phyloP scores from a whole-genome alignment of 257 asterid genomes.

The Fraxinus americana region DNA sequence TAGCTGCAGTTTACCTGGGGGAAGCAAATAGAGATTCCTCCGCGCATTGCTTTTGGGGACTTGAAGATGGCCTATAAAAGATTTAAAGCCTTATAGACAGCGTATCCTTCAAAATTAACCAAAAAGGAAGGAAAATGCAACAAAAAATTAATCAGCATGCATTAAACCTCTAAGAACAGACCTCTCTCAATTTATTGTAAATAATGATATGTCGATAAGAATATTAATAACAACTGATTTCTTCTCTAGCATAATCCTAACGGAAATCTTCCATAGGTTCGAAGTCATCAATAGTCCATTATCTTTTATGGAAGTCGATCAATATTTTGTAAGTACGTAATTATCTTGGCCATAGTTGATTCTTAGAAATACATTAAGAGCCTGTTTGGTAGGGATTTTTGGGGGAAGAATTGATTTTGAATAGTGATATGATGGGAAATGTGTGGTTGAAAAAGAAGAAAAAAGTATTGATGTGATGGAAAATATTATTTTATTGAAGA shows the following conservation, averaged over 20 bases:
- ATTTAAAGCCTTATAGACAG: conserved; percentile 1
- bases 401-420: no score
- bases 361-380: not conserved
- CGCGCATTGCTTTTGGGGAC: conserved; percentile 87
- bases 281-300: not conserved
- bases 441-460: no score
- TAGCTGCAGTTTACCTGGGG: conserved; percentile 67
- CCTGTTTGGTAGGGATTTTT: no score
- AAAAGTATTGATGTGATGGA: no score
- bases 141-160: not conserved
- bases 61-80: conserved; percentile 70
- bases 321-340: not conserved
- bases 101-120: not conserved
- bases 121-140: not conserved
- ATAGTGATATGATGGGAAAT: no score
- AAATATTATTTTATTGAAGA: no score
- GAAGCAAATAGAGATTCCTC: conserved; percentile 87
- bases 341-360: not conserved
- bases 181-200: not conserved
- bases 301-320: not conserved
- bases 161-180: not conserved
- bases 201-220: not conserved
- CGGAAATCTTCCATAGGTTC: not conserved
- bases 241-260: not conserved
- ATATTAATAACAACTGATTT: not conserved